Evolutionary conservation across 768 basidiomycete genomes (phyloP), one percentile per base, ranked within the genome.

Genomic region (Mycena indigotica): DNA sequence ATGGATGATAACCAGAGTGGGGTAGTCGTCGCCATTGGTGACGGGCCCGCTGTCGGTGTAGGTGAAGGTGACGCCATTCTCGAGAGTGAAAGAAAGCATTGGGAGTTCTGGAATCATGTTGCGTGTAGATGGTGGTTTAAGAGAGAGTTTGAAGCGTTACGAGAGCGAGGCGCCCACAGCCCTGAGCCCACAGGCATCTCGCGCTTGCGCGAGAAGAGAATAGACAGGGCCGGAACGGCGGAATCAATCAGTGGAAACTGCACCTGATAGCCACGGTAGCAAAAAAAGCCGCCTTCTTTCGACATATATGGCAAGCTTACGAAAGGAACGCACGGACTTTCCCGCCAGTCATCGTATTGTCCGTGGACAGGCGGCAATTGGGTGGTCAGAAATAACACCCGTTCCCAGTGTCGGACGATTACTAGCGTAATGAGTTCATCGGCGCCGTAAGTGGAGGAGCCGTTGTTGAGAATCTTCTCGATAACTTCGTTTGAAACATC

Each of bases 21-120:
- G 32, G 32, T 70, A 70, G 21, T 61, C 45, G 23, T 55, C 53
- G 28, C 57, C 29, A 23, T 58, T 65, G 50, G 28, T 51, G 1
- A 55, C 29, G 10, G 62, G 52, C 8, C 73, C 73, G 35, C 66
- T 71, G 57, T 74, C 71, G 5, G 63, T 67, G 52, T 70, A 74
- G 40, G 56, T 64, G 48, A 70, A 74, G 3, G 50, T 25, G 49
- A 63, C 58, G 40, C 62, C 62, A 44, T 41, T 63, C 17, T 56
- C 23, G 23, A 63, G 55, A 49, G 57, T 41, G 38, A 59, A 35
- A 13, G 62, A 54, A 8, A 56, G 62, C 62, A 63, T 63, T 5
- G 26, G 21, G 15, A 44, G 41, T 8, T 35, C 32, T 17, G 23
- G 5, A 8, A 44, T 44, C 41, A 15, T 44, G 15, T 13, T 21